Evolutionary conservation across 352 stramenopile genomes (phyloP).

Genomic region (Globisporangium ultimum): DNA sequence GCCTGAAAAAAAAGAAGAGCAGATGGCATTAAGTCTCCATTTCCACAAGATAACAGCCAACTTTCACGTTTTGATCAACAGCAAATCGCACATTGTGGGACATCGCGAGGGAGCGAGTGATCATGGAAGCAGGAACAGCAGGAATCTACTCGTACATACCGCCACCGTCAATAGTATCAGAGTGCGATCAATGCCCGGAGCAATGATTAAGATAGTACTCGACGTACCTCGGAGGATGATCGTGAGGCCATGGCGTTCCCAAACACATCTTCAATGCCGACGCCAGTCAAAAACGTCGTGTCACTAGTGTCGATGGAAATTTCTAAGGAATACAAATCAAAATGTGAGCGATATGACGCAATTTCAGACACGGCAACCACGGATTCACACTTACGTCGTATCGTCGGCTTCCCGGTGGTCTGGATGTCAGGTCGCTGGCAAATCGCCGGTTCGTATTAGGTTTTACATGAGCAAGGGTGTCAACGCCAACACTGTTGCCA

Average conservation of each 20-base stretch:
- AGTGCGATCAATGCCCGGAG: neutral
- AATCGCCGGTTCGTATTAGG: too few relatives aligned
- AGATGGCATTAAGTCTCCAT: too few relatives aligned
- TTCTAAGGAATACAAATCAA: neutral
- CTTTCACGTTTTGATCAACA: too few relatives aligned
- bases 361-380: too few relatives aligned
- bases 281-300: slow-evolving; percentile 72
- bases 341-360: too few relatives aligned
- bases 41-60: too few relatives aligned
- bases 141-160: slow-evolving; percentile 24
- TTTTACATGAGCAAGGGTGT: neutral
- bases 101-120: slow-evolving; percentile 44
- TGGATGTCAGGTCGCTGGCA: too few relatives aligned
- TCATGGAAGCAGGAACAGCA: slow-evolving; percentile 45
- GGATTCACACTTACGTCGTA: too few relatives aligned
- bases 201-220: neutral
- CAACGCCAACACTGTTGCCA: neutral
- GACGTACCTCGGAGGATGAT: slow-evolving; percentile 24
- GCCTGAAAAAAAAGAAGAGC: neutral
- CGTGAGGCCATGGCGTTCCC: slow-evolving; percentile 13
- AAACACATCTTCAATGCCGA: slow-evolving; percentile 66
- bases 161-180: too few relatives aligned
- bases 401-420: too few relatives aligned
- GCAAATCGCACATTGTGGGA: slow-evolving; percentile 17
- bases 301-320: slow-evolving; percentile 44